These are phyloP conservation scores for Fusarium hostae DNA, from an alignment of 2,329 filamentous ascomycete species.

Conservation along the genomic window DNA sequence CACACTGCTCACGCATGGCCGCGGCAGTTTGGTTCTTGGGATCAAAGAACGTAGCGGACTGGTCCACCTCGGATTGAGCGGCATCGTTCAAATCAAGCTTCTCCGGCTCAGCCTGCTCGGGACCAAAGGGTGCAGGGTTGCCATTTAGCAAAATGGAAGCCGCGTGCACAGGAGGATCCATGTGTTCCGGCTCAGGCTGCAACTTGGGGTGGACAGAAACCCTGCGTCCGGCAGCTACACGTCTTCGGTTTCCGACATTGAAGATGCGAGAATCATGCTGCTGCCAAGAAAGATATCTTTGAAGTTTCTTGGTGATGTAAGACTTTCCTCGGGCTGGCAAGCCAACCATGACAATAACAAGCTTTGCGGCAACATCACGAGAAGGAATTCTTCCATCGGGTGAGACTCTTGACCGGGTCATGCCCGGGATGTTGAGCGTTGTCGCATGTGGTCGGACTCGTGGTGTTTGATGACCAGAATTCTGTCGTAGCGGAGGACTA, in stretches of 20 bases:
- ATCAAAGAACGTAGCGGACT: conserved; percentile 94
- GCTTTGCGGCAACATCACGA: conserved; percentile 93
- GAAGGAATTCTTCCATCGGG: conserved; percentile 94
- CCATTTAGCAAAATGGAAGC: conserved; percentile 70
- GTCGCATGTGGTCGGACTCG: conserved; percentile 85
- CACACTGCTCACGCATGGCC: conserved; percentile 88
- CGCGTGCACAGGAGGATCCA: conserved; percentile 61
- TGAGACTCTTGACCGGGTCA: conserved; percentile 94
- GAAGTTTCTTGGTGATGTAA: conserved; percentile 98
- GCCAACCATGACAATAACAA: conserved; percentile 98
- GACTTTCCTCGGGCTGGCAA: conserved; percentile 95
- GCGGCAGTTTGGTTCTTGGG: conserved; percentile 86
- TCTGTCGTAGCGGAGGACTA: conserved; percentile 76
- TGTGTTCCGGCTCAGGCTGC: conserved; percentile 49
- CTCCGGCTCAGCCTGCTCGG: conserved; percentile 52
- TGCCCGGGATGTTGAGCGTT: conserved; percentile 94
- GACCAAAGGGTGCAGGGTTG: conserved; percentile 51
- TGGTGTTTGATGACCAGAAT: conserved; percentile 81
- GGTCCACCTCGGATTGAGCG: conserved; percentile 71
- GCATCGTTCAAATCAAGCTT: conserved; percentile 50
- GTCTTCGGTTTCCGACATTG: conserved; percentile 93
- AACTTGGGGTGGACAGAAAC: conserved; percentile 50
- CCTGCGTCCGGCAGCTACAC: conserved; percentile 75
- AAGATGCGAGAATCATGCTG: conserved; percentile 97
- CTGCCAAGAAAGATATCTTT: conserved; percentile 95